Percentiles rank a stretch among this genome's conserved stretches.
phyloP scores from a whole-genome alignment of 2,329 filamentous ascomycete species.

The Cladosporium velox region DNA sequence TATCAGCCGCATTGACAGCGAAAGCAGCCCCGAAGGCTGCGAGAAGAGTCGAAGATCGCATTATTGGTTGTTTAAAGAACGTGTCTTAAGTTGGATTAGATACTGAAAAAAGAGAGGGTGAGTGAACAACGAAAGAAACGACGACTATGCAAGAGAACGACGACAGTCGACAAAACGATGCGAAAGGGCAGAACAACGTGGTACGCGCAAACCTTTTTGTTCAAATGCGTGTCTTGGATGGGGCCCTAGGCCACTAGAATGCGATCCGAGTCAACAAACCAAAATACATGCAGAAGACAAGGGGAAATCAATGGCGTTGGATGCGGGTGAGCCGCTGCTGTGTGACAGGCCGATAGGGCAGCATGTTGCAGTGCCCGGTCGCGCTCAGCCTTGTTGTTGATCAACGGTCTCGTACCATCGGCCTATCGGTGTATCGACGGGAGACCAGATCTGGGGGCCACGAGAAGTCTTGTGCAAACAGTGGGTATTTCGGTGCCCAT shows the following conservation, averaged over 20 bases:
- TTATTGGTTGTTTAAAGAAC: conserved; percentile 6
- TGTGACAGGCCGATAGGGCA: not conserved
- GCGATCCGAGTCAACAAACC: conserved; percentile 3
- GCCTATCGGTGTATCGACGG: not conserved
- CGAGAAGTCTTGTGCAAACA: not conserved
- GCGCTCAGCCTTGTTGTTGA: conserved; percentile 8
- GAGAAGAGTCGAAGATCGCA: conserved; percentile 13
- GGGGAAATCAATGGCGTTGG: conserved; percentile 15
- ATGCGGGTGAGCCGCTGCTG: conserved; percentile 2
- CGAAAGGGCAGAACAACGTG: not conserved
- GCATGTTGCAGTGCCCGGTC: not conserved
- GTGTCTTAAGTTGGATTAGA: conserved; percentile 11
- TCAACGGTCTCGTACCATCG: not conserved
- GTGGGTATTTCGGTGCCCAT: not conserved
- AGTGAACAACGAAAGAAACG: conserved; percentile 10
- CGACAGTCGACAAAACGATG: conserved; percentile 2
- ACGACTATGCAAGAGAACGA: conserved; percentile 5
- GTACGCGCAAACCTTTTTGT: conserved; percentile 2
- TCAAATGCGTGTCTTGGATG: not conserved
- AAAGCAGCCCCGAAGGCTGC: conserved; percentile 18
- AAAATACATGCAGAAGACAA: not conserved
- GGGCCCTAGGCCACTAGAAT: not conserved
- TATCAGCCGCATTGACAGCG: conserved; percentile 23
- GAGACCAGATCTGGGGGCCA: not conserved
- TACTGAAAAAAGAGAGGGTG: not conserved